A percentile compares a stretch with the other conserved stretches of the same genome.
Conservation (phyloP, 1,284 basidiomycete genomes). For the Porodaedalea pini region DNA sequence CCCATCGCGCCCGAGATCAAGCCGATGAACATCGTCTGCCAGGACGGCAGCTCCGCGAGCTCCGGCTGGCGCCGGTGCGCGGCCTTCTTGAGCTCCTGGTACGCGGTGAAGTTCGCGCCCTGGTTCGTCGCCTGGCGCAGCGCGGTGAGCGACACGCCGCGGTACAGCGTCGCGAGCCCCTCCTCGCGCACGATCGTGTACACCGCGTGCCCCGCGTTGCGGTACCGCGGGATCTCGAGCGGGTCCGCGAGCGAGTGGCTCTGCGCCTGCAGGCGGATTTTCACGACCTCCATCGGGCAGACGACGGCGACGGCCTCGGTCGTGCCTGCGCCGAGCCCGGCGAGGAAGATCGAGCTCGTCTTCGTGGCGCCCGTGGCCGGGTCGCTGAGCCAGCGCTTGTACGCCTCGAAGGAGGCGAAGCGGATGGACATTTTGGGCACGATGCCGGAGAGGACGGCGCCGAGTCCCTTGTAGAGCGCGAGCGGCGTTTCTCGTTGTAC, state of each 20-base stretch:
- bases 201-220: constrained; percentile 95
- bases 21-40: constrained; percentile 93
- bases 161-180: constrained; percentile 82
- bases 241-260: constrained; percentile 97
- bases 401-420: constrained; percentile 96
- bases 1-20: constrained; percentile 97
- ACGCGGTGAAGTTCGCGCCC: constrained; percentile 98
- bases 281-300: constrained; percentile 99
- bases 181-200: constrained; percentile 96
- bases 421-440: constrained; percentile 99
- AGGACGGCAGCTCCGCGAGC: constrained; percentile 76
- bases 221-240: constrained; percentile 88
- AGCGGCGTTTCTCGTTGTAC: constrained; percentile 89
- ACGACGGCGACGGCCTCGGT: constrained; percentile 95
- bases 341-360: constrained; percentile 75
- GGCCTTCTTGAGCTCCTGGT: constrained; percentile 92
- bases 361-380: constrained; percentile 71
- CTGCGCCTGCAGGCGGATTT: constrained; percentile 97
- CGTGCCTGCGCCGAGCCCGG: constrained; percentile 90
- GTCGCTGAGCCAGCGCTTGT: constrained; percentile 83
- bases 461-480: constrained; percentile 97
- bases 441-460: constrained; percentile 96
- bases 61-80: constrained; percentile 79
- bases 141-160: constrained; percentile 92
- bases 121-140: constrained; percentile 98